phyloP scores from a whole-genome alignment of 306 rosid genomes.

The Nissolia schottii region DNA sequence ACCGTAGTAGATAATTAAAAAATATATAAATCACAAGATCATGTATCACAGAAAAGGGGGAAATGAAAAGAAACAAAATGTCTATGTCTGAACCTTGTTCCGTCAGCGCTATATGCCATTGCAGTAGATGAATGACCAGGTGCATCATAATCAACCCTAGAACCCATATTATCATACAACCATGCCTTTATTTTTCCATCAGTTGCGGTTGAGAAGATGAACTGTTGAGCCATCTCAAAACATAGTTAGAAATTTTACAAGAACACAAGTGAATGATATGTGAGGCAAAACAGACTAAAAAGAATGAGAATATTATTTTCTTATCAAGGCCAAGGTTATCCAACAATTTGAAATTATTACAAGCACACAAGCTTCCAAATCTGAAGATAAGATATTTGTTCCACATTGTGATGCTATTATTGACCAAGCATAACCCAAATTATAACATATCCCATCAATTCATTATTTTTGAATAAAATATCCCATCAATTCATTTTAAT shows the following conservation, averaged over 20 bases:
- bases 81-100: slow-evolving; percentile 61
- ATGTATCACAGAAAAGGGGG: not conserved
- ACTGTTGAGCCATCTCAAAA: slow-evolving; percentile 44
- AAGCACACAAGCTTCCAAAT: slow-evolving; percentile 4
- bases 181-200: slow-evolving; percentile 99
- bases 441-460: not conserved
- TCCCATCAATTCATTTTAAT: slow-evolving; percentile 5
- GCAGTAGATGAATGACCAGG: slow-evolving; percentile 95
- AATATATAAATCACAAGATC: slow-evolving; percentile 6
- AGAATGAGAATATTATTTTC: not conserved
- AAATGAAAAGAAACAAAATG: slow-evolving; percentile 4
- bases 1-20: slow-evolving; percentile 21
- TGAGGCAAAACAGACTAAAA: slow-evolving; percentile 12
- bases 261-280: not conserved
- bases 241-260: slow-evolving; percentile 6
- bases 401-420: slow-evolving; percentile 12
- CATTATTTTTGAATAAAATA: no score
- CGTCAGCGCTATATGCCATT: slow-evolving; percentile 95
- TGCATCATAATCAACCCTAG: slow-evolving; percentile 98
- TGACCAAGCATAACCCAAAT: slow-evolving; percentile 16
- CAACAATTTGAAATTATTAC: slow-evolving; percentile 1
- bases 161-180: slow-evolving; percentile 94
- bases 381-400: not conserved
- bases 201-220: slow-evolving; percentile 95
- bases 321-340: not conserved